Conservation (phyloP, 208 protist species). For the Acanthamoeba lugdunensis region DNA sequence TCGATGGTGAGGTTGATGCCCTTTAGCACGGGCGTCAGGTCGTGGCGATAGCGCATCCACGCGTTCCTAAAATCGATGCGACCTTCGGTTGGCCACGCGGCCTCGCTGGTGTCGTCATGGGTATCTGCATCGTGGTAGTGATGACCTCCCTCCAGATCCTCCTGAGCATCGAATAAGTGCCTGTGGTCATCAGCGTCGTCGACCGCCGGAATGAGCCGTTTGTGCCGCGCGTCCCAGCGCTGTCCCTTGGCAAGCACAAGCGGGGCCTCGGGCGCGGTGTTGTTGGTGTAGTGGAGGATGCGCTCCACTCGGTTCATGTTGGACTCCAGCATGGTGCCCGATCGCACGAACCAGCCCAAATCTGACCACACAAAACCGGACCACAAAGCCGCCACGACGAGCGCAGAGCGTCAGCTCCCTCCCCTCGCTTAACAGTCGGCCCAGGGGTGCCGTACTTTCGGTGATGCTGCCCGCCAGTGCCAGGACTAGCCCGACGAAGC, state of each 20-base stretch:
- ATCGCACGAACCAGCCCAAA: slow-evolving; percentile 17
- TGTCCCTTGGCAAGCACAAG: neutral
- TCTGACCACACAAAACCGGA: neutral
- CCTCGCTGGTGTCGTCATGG: neutral
- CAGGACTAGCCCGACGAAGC: neutral
- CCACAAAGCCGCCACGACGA: neutral
- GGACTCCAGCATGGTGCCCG: slow-evolving; percentile 35
- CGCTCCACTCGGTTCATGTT: slow-evolving; percentile 60
- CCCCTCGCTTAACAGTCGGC: neutral
- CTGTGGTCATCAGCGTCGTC: neutral
- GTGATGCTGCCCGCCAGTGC: neutral
- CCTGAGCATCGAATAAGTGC: neutral
- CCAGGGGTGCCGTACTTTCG: neutral
- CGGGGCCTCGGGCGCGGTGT: neutral
- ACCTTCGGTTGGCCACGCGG: neutral
- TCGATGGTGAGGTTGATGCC: slow-evolving; percentile 33
- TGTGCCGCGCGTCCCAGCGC: neutral
- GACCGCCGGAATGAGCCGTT: neutral
- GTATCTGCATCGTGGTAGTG: neutral
- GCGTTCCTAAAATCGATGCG: slow-evolving; percentile 25
- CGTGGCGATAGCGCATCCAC: slow-evolving; percentile 5
- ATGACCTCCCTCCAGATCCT: neutral
- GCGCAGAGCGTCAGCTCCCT: neutral
- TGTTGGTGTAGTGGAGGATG: slow-evolving; percentile 11
- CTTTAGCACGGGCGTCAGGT: slow-evolving; percentile 16